Evolutionary conservation across 345 rosid species (phyloP), one percentile per base, ranked within the genome.

Genomic region (Fremontodendron californicum): DNA sequence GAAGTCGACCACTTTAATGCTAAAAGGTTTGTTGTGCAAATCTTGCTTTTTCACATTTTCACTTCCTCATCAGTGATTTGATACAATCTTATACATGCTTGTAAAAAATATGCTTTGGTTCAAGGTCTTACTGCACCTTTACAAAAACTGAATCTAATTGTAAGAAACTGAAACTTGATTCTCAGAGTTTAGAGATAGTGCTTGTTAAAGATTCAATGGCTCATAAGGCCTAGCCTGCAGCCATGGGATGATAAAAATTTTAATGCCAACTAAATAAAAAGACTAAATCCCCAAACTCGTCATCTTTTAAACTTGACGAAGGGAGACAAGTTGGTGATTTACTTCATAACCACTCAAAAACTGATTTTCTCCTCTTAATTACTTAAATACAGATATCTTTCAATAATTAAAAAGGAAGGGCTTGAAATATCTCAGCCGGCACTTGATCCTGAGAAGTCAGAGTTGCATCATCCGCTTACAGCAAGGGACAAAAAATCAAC

Each of bases 401-500:
- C 92, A 49, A 88, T 90, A 15, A 68, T 90, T 72, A 86, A 80
- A 84, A 86, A 88, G 64, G 97, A 91, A 86, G 90, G 90, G 37
- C 93, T 94, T 35, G 90, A 92, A 82, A 91, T 94, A 86, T 94
- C 97, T 2, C 97, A 94, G 80, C 98, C 97, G 19, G 97, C 91
- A 7, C 89, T 94, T 61, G 96, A 88, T 85, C 87, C 88, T 15
- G 51, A 71, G 3, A 77, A 79, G 54, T 90, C 92, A 43, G 86
- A 87, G 71, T 74, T 91, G 73, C 93, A 91, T 80, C 92, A 91
- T 83, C 85, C 78, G 16, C 83, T 94, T 67, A 92, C 98, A 16
- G 76, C 70, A 13, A 77, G 91, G 15, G 84, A 85, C 78, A 83
- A 10, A 9, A 81, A 79, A 63, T 77, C 84, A 6, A 88, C 78